Conservation (phyloP, 306 rosid genomes). For the Aeschynomene evenia region DNA sequence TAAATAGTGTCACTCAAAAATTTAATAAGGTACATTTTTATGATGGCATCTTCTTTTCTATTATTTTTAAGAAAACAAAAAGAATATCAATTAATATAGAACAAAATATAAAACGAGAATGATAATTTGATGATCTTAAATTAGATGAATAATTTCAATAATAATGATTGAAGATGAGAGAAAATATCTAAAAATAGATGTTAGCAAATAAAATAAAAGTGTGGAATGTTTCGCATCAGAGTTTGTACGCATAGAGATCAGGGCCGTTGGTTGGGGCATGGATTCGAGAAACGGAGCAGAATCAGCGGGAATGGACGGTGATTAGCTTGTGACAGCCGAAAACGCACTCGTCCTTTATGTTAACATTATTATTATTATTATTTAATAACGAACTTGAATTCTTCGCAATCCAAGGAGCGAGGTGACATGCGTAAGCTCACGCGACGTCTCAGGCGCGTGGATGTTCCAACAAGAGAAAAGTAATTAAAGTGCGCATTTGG, state of each 20-base stretch:
- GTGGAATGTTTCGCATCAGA: constrained; percentile 29
- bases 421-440: neutral
- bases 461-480: neutral
- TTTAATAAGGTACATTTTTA: neutral
- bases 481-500: neutral
- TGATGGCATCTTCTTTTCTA: neutral
- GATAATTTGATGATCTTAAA: neutral
- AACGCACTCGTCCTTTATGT: constrained; percentile 22
- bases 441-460: constrained; percentile 18
- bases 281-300: neutral
- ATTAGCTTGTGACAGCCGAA: neutral
- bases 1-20: too few species aligned
- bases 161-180: neutral
- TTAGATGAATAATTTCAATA: neutral
- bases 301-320: constrained; percentile 22
- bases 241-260: constrained; percentile 21
- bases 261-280: constrained; percentile 23
- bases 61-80: too few species aligned
- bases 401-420: neutral
- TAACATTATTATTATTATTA: neutral
- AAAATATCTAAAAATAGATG: neutral
- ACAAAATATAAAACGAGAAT: too few species aligned
- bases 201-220: neutral
- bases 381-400: constrained; percentile 40
- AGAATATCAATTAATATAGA: too few species aligned